Evolutionary conservation across 176 grass and related monocot genomes (phyloP).

Genomic region (Eragrostis curvula): DNA sequence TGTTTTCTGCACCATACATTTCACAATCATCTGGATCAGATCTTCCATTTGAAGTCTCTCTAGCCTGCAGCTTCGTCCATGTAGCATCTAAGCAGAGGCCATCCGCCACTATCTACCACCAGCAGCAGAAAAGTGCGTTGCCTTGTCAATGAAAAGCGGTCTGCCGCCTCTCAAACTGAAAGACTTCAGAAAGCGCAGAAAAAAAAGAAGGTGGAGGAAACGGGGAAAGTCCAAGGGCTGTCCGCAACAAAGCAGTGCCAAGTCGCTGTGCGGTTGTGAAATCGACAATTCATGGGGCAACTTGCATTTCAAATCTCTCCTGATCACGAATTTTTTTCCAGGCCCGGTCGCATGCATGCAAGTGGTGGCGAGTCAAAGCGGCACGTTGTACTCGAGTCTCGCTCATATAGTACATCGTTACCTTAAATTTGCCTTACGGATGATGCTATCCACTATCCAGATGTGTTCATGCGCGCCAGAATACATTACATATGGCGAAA

Average conservation of each 20-base stretch:
- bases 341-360: background rate
- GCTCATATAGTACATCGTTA: background rate
- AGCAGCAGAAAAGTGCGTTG: slow-evolving; percentile 42
- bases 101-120: background rate
- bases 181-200: slow-evolving; percentile 31
- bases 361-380: slow-evolving; percentile 32
- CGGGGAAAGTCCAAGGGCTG: slow-evolving; percentile 47
- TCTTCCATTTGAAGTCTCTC: slow-evolving; percentile 13
- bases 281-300: slow-evolving; percentile 58
- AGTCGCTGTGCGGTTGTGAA: slow-evolving; percentile 48
- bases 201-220: background rate
- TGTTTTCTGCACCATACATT: slow-evolving; percentile 56
- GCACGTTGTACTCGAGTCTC: slow-evolving; percentile 50
- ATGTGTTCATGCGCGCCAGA: slow-evolving; percentile 31
- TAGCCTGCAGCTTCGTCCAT: background rate
- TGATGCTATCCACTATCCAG: slow-evolving; percentile 42
- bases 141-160: slow-evolving; percentile 43
- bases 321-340: slow-evolving; percentile 38
- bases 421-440: slow-evolving; percentile 34
- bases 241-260: slow-evolving; percentile 40
- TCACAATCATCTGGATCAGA: slow-evolving; percentile 50
- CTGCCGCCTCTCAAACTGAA: slow-evolving; percentile 33
- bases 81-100: too few relatives aligned
- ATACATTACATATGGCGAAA: background rate
- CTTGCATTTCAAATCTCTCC: slow-evolving; percentile 56